Conservation (phyloP, 371 early-diverging fungal genomes). For the Rhizopus delemar region DNA sequence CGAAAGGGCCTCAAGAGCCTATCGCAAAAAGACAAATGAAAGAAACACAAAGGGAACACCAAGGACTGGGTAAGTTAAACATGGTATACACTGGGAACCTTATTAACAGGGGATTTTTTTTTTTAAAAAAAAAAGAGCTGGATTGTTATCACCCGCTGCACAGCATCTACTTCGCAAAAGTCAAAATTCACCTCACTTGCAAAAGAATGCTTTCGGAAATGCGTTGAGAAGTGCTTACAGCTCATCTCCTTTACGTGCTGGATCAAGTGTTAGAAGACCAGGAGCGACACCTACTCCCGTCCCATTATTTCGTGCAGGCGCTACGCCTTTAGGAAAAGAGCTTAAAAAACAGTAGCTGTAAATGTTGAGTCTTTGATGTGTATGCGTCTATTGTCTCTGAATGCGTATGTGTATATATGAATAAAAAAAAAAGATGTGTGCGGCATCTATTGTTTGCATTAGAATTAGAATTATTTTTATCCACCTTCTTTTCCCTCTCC, state of each 20-base stretch:
- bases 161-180: slow-evolving; percentile 44
- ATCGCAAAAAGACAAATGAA: slow-evolving; percentile 41
- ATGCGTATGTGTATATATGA: no score
- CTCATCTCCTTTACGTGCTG: slow-evolving; percentile 9
- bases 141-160: slow-evolving; percentile 49
- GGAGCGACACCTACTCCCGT: slow-evolving; percentile 42
- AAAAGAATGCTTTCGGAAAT: slow-evolving; percentile 30
- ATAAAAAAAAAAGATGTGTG: no score
- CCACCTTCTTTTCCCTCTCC: no score
- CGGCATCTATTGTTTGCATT: no score
- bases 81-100: not conserved
- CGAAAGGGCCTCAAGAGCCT: slow-evolving; percentile 65
- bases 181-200: slow-evolving; percentile 21
- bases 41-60: slow-evolving; percentile 31
- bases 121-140: slow-evolving; percentile 35
- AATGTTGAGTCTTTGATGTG: no score
- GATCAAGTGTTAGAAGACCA: slow-evolving; percentile 12
- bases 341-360: not conserved
- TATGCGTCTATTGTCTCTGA: no score
- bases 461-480: no score
- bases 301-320: slow-evolving; percentile 44
- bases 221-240: slow-evolving; percentile 45
- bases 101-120: not conserved
- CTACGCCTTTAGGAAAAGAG: slow-evolving; percentile 24
- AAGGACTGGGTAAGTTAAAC: slow-evolving; percentile 29